These are phyloP conservation scores for Fraxinus angustifolia DNA, from an alignment of 305 asterid genomes.

Conservation along the genomic window DNA sequence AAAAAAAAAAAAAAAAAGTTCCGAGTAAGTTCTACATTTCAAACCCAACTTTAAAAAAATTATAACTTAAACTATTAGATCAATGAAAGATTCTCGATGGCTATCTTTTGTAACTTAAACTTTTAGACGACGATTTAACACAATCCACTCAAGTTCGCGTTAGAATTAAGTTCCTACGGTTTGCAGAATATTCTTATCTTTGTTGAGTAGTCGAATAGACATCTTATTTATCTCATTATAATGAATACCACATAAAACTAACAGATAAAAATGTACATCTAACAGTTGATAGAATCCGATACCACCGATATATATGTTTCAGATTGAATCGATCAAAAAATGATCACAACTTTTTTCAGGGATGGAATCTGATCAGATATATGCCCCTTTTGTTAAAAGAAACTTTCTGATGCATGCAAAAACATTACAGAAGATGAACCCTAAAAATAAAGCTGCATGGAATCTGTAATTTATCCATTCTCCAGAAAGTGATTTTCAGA, in stretches of 20 bases:
- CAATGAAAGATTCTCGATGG: not conserved
- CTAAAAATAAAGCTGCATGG: not conserved
- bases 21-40: not conserved
- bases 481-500: not conserved
- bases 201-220: not conserved
- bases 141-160: not conserved
- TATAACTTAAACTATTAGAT: not conserved
- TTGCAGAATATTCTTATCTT: not conserved
- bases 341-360: not conserved
- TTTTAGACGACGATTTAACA: not conserved
- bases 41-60: too few relatives aligned
- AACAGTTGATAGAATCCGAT: not conserved
- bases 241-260: not conserved
- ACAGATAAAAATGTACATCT: not conserved
- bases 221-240: not conserved
- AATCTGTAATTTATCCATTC: not conserved
- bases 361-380: not conserved
- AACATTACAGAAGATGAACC: not conserved
- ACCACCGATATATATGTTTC: not conserved
- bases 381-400: not conserved
- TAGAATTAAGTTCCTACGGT: not conserved
- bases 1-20: too few relatives aligned
- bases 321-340: not conserved
- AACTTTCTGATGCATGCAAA: not conserved
- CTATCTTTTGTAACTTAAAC: not conserved